Evolutionary conservation across 768 basidiomycete species (phyloP), one percentile per base, ranked within the genome.

Genomic region (Panus rudis): DNA sequence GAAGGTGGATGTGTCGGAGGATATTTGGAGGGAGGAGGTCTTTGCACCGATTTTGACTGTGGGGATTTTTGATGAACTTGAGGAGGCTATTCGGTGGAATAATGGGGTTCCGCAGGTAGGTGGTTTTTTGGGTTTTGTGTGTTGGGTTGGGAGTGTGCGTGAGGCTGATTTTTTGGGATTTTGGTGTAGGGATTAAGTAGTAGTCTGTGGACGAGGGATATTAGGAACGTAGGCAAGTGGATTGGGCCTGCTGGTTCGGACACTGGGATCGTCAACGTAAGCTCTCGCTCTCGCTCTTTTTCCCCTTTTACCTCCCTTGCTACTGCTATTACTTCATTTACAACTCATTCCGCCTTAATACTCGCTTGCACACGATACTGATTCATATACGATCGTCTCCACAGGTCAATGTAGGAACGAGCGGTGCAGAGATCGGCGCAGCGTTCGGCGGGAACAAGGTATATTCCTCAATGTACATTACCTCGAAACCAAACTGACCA

Each of bases 381-480:
- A n/a, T n/a, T n/a, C n/a, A n/a, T n/a, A n/a, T n/a, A n/a, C n/a
- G n/a, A n/a, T n/a, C n/a, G n/a, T n/a, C n/a, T n/a, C 20, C 58
- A 28, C 48, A 81, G 73, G 72, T 84, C 54, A 86, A 84, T 52
- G 78, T 76, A 16, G 77, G 75, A 12, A 81, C 80, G 0, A 78
- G 73, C 42, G 82, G 82, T 3, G 82, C 82, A 6, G 82, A 84
- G 60, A 84, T 84, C 34, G 81, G 81, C 28, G 91, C 90, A 34
- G 88, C 87, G 0, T 97, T 97, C 60, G 93, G 93, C 46, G 94
- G 89, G 42, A 92, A 93, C 71, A 92, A 92, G 80, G 84, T 83
- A 42, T 55, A 70, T 59, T 22, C 42, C 54, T 54, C 25, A 31
- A 23, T 14, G 16, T 6, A 6, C n/a, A 16, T 14, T 17, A 16